Base-by-base conservation (phyloP, 2,329 filamentous ascomycete genomes). In the Cytospora leucostoma region DNA sequence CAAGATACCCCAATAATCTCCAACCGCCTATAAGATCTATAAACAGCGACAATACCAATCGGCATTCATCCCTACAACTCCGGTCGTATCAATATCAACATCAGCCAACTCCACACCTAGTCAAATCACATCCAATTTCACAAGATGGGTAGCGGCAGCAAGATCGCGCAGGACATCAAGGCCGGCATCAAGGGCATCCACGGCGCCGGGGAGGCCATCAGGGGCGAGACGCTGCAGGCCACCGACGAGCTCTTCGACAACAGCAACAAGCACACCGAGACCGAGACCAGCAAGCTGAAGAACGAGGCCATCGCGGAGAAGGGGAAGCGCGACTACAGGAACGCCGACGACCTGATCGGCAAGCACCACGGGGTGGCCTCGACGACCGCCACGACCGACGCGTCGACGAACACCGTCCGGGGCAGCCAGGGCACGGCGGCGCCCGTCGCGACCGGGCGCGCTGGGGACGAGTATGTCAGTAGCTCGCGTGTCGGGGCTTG, bases 251-350 rank as follows among this genome's bases (percentile, higher is more conserved):
- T 68, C 5, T 67, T 75, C 58, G 71, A 73, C 67, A 70, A 64
- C 50, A 61, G 67, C 54, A 33, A 52, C 34, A 70, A 69, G 66
- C 69, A 71, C 62, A 65, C 71, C 0, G 37, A 70, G 38, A 68
- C 70, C 13, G 67, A 68, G 50, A 68, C 68, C 3, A 62, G 68
- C 17, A 63, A 68, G 63, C 37, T 66, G n/a, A 67, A 72, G 11
- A 74, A 72, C 64, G 69, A 70, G 58, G 71, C 72, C 0, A 68
- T 75, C 17, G 66, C 70, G 3, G 73, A 73, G 66, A 73, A 75
- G 58, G 73, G 75, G 63, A 71, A 70, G 66, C 72, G 74, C 65
- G 74, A 72, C 2, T 69, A 74, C 40, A 70, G 71, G 68, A 71
- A 72, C 0, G 68, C 70, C 12, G 69, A 75, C 64, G 64, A 71